phyloP scores from a whole-genome alignment of 768 basidiomycete genomes.

The Mycena pura region DNA sequence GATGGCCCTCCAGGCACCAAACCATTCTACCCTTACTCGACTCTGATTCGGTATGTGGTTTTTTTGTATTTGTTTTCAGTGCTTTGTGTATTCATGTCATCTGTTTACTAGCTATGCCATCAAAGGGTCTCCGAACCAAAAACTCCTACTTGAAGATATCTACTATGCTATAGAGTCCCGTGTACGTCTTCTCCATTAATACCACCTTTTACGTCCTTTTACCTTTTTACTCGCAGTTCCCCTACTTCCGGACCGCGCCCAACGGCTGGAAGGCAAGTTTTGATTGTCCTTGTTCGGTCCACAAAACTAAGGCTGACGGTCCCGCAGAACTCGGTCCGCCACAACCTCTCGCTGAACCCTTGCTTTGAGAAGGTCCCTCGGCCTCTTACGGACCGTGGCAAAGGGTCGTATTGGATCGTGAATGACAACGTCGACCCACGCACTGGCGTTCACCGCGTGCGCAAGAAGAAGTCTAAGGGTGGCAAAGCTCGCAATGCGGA shows the following conservation, averaged over 20 bases:
- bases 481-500: constrained; percentile 56
- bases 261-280: constrained; percentile 85
- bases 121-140: constrained; percentile 89
- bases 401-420: constrained; percentile 92
- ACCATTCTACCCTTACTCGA: constrained; percentile 91
- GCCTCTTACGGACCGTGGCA: constrained; percentile 90
- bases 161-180: constrained; percentile 92
- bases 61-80: constrained; percentile 17
- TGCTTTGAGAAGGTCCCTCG: constrained; percentile 92
- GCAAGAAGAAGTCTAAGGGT: constrained; percentile 84
- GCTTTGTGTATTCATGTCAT: constrained; percentile 21
- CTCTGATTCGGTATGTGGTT: constrained; percentile 78
- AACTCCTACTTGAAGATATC: constrained; percentile 85
- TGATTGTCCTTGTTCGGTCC: constrained; percentile 18
- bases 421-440: constrained; percentile 90
- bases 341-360: constrained; percentile 89
- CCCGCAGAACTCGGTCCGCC: constrained; percentile 84
- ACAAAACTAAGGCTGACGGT: constrained; percentile 26
- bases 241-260: constrained; percentile 86
- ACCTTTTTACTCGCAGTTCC: constrained; percentile 61
- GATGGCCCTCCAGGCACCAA: constrained; percentile 90
- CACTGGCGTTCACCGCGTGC: constrained; percentile 86
- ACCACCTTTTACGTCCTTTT: constrained; percentile 1
- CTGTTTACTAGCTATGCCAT: constrained; percentile 80
- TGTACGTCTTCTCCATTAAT: constrained; percentile 60